phyloP scores from a whole-genome alignment of 2,329 filamentous ascomycete genomes.

The Diplodia intermedia region DNA sequence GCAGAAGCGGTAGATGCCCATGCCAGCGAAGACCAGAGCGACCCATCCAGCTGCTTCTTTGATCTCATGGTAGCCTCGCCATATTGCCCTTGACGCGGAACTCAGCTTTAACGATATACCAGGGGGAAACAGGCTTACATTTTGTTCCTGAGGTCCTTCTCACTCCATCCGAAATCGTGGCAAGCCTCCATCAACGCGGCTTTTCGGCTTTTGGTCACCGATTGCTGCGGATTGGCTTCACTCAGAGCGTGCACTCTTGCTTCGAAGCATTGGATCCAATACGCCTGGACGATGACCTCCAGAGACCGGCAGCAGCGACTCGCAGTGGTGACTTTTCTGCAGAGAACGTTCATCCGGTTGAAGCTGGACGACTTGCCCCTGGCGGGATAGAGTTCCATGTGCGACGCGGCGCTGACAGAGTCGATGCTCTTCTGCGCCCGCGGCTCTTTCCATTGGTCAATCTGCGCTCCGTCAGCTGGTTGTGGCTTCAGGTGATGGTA shows the following conservation, averaged over 20 bases:
- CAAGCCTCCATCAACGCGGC: slow-evolving; percentile 62
- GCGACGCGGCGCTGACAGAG: neutral
- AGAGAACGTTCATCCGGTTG: slow-evolving; percentile 53
- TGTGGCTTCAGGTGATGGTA: neutral
- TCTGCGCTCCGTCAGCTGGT: slow-evolving; percentile 35
- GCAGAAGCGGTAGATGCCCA: slow-evolving; percentile 66
- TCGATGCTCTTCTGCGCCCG: slow-evolving; percentile 17
- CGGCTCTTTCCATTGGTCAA: slow-evolving; percentile 28
- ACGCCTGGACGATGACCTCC: slow-evolving; percentile 65
- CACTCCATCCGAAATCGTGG: slow-evolving; percentile 61
- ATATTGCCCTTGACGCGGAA: slow-evolving; percentile 50
- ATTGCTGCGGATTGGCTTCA: slow-evolving; percentile 50
- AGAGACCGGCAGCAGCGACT: slow-evolving; percentile 62
- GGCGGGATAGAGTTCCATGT: neutral
- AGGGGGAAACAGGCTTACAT: slow-evolving; percentile 34
- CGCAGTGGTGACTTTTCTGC: slow-evolving; percentile 56
- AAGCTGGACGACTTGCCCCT: slow-evolving; percentile 38
- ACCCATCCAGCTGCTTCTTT: slow-evolving; percentile 64
- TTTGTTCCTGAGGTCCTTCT: slow-evolving; percentile 64
- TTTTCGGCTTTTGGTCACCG: slow-evolving; percentile 59
- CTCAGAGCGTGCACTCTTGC: slow-evolving; percentile 56
- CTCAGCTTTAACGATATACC: neutral
- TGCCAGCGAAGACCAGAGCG: slow-evolving; percentile 63
- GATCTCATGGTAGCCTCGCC: slow-evolving; percentile 66
- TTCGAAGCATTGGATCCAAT: slow-evolving; percentile 64